Percentiles rank a stretch among this genome's conserved stretches.
Evolutionary conservation across 1,284 basidiomycete genomes (phyloP).

Genomic region (Irpex sp.): DNA sequence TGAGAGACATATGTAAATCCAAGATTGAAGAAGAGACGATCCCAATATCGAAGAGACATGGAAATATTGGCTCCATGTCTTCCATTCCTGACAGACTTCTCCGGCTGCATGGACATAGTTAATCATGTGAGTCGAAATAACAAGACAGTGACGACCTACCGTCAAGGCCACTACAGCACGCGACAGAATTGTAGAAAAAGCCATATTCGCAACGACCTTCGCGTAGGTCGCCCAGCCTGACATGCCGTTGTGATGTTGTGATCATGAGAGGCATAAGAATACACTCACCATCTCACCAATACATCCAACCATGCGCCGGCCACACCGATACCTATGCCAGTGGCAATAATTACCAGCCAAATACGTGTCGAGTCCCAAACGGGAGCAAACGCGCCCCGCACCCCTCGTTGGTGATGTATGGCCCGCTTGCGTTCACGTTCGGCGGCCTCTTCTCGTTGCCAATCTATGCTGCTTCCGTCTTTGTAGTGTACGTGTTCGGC

Average conservation of each 20-base stretch:
- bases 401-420: slow-evolving; percentile 48
- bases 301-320: slow-evolving; percentile 75
- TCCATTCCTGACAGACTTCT: slow-evolving; percentile 70
- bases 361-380: slow-evolving; percentile 56
- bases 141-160: slow-evolving; percentile 41
- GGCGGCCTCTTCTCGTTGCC: slow-evolving; percentile 64
- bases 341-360: slow-evolving; percentile 67
- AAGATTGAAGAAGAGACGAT: slow-evolving; percentile 59
- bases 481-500: slow-evolving; percentile 31
- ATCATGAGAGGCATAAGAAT: background rate
- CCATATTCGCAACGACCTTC: slow-evolving; percentile 69
- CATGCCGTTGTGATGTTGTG: background rate
- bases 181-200: slow-evolving; percentile 71
- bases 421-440: slow-evolving; percentile 57
- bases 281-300: slow-evolving; percentile 64
- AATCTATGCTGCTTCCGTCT: slow-evolving; percentile 65
- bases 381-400: slow-evolving; percentile 51
- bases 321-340: slow-evolving; percentile 66
- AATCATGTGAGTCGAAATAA: slow-evolving; percentile 1
- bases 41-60: slow-evolving; percentile 50
- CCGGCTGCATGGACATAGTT: slow-evolving; percentile 44
- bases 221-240: slow-evolving; percentile 66
- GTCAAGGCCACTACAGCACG: slow-evolving; percentile 73
- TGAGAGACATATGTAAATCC: slow-evolving; percentile 59
- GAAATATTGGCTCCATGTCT: slow-evolving; percentile 63